Base-by-base conservation (phyloP, 2,329 filamentous ascomycete species). In the Mariannaea elegans region DNA sequence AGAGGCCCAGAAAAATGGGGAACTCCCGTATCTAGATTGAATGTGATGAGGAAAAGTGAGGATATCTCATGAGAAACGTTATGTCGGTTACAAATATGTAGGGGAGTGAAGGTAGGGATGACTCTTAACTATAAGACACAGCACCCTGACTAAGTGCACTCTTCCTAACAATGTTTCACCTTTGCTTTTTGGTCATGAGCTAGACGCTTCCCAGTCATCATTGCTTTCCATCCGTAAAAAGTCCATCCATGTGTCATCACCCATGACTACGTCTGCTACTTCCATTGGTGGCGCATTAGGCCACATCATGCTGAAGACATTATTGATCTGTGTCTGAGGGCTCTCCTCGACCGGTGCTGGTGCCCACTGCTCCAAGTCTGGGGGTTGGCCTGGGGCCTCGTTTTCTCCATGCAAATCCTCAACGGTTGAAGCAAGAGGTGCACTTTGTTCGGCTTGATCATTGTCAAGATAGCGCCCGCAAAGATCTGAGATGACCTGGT, bases 221-320 rank as follows among this genome's bases (percentile, higher is more conserved):
- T 39, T 62, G 23, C 58, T 61, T 14, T 69, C 56, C 8, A 61
- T 51, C 4, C 65, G 61, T 19, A 76, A 61, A 49, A 78, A 77
- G 41, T 76, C 72, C 70, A 78, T 72, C 76, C 75, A 77, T 0
- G 71, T 68, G 44, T 78, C 73, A 31, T 78, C 73, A 4, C 71
- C 73, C 74, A 78, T 77, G 4, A 75, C 71, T 21, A 76, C 71
- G 42, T 78, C 74, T 5, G 71, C 74, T 10, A 73, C 75, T 59
- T 78, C 75, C 31, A 76, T 61, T 0, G 73, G 70, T 24, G 73
- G 72, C 10, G 75, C 71, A 41, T 78, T 79, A 3, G 78, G 80
- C 79, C 80, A 81, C 78, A 81, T 80, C 78, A 81, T 79, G 16
- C 73, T 71, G 48, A 80, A 76, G 1, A 80, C 73, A 19, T 70